A percentile compares a stretch with the other conserved stretches of the same genome.
These are phyloP conservation scores for Populus alba DNA, from an alignment of 345 rosid species.

Conservation along the genomic window DNA sequence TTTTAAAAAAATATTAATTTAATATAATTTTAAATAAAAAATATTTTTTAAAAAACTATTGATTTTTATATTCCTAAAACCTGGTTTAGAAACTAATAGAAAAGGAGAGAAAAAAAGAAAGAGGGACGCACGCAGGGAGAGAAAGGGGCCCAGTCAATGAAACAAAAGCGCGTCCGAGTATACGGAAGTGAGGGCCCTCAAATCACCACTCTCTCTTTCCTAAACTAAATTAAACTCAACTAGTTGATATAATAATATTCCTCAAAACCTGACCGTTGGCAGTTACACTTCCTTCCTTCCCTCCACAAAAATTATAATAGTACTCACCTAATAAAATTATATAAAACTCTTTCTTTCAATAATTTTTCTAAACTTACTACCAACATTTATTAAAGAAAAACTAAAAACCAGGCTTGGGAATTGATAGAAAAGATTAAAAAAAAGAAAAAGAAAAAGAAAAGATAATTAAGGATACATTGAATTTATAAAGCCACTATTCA, in stretches of 20 bases:
- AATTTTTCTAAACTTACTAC: neutral
- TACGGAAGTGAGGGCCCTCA: constrained; percentile 40
- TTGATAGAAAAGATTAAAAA: too few relatives aligned
- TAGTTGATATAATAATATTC: too few relatives aligned
- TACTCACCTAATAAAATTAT: neutral
- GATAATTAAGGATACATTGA: rapidly evolving
- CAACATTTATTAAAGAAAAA: too few relatives aligned
- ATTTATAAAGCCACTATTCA: rapidly evolving
- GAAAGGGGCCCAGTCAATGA: constrained; percentile 12
- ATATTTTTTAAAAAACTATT: too few relatives aligned
- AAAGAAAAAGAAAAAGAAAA: too few relatives aligned
- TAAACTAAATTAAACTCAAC: neutral
- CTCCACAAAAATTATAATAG: too few relatives aligned
- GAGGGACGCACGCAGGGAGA: neutral
- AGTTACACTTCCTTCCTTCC: neutral
- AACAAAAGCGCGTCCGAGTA: constrained; percentile 35
- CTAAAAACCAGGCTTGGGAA: too few relatives aligned
- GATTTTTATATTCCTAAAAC: too few relatives aligned
- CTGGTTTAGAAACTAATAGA: neutral
- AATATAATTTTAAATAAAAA: too few relatives aligned
- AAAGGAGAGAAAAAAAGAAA: neutral
- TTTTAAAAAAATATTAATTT: too few relatives aligned
- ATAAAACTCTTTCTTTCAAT: neutral
- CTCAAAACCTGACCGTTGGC: neutral
- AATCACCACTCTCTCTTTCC: constrained; percentile 16